Evolutionary conservation across 306 rosid genomes (phyloP), one percentile per base, ranked within the genome.

Genomic region (Elaeagnus macrophylla): DNA sequence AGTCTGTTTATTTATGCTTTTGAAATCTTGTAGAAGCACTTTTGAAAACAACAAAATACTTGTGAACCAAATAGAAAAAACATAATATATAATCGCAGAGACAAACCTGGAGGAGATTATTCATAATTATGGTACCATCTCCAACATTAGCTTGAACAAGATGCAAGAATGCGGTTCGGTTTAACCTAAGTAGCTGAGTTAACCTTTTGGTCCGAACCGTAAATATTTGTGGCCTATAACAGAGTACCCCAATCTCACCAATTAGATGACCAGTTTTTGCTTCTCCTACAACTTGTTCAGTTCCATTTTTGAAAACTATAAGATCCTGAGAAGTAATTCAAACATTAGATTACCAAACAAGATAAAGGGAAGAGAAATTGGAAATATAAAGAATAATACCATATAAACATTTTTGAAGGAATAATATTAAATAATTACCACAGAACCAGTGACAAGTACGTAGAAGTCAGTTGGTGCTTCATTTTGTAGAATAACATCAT

Each of bases 401-500:
- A 25, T 25, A 25, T 25, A 25, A 25, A 25, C 45, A 46, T 20
- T 12, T 12, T n/a, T 58, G 54, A 10, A 39, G 32, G 8, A 16
- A 48, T 61, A 38, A 6, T 25, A 25, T 20, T 20, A 25, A 25
- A 25, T 25, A 32, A 53, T 66, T 84, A 91, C 99, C 95, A 79
- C 95, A 7, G 88, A 81, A 48, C 96, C 99, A 16, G 85, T 80
- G 56, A 84, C 96, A 14, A 87, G 81, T 51, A 93, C 56, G 64
- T 93, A 93, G 67, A 93, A 88, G 59, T 93, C 96, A 37, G 96
- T 93, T 7, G 99, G 99, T 13, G 96, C 94, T 73, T 93, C 99
- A 15, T 87, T 87, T 78, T 93, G 94, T 71, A 93, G 79, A 69
- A 93, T 84, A 35, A 93, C 85, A 66, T 93, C 99, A 66, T 93